phyloP scores from a whole-genome alignment of 352 stramenopile species.

The Phytopythium helicoides region DNA sequence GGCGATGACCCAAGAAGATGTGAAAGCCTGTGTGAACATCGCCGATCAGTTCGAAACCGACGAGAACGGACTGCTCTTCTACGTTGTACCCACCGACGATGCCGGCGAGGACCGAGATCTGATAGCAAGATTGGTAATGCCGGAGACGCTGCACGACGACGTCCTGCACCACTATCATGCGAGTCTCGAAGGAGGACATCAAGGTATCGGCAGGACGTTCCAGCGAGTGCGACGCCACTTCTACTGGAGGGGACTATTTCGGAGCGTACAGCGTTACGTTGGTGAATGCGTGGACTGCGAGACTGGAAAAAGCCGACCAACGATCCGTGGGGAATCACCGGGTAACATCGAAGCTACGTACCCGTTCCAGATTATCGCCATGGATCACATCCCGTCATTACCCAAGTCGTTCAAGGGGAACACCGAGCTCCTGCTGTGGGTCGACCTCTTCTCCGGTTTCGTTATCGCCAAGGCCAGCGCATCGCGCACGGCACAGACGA shows the following conservation, averaged over 20 bases:
- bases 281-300: not conserved
- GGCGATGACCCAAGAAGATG: too few species aligned
- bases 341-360: slow-evolving; percentile 9
- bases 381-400: slow-evolving; percentile 20
- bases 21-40: too few species aligned
- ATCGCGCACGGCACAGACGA: too few species aligned
- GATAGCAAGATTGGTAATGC: slow-evolving; percentile 5
- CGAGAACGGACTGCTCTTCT: not conserved
- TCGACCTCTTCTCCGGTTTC: too few species aligned
- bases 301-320: not conserved
- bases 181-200: slow-evolving; percentile 9
- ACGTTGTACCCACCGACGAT: not conserved
- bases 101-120: not conserved
- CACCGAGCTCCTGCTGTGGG: too few species aligned
- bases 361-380: slow-evolving; percentile 9
- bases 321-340: slow-evolving; percentile 5
- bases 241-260: slow-evolving; percentile 5
- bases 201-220: slow-evolving; percentile 8
- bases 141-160: slow-evolving; percentile 4
- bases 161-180: slow-evolving; percentile 11
- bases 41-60: slow-evolving; percentile 3
- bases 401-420: too few species aligned
- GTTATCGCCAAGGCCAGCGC: too few species aligned
- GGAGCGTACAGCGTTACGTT: slow-evolving; percentile 4
- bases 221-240: slow-evolving; percentile 1